Conservation (phyloP, 2,329 filamentous ascomycete species). For the Calycina marina region DNA sequence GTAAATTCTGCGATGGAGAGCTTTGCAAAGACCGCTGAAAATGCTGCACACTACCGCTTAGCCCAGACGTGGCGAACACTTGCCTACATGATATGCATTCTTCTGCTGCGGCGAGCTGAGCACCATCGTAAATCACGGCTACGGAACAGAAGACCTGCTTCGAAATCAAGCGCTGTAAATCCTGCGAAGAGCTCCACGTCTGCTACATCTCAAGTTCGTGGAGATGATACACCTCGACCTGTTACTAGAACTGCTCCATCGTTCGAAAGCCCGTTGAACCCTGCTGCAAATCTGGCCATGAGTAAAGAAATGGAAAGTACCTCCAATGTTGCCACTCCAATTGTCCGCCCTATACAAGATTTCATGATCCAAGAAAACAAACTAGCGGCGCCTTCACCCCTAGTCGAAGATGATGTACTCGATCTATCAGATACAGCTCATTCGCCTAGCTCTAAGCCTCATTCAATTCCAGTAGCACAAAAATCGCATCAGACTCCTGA, state of each 20-base stretch:
- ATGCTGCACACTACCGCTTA: constrained; percentile 39
- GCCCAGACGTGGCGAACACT: constrained; percentile 51
- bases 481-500: constrained; percentile 5
- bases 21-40: constrained; percentile 43
- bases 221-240: constrained; percentile 17
- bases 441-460: constrained; percentile 9
- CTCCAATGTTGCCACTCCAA: constrained; percentile 45
- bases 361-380: constrained; percentile 10
- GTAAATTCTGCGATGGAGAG: constrained; percentile 36
- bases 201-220: constrained; percentile 5
- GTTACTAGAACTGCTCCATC: constrained; percentile 5
- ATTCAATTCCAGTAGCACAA: constrained; percentile 17
- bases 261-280: constrained; percentile 9
- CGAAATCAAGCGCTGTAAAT: constrained; percentile 18
- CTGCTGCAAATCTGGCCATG: constrained; percentile 10
- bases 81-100: constrained; percentile 37
- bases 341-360: constrained; percentile 35
- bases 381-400: constrained; percentile 14
- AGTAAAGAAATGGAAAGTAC: constrained; percentile 41
- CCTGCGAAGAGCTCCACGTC: constrained; percentile 8
- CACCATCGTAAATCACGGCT: constrained; percentile 40
- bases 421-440: constrained; percentile 16
- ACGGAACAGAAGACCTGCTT: constrained; percentile 4
- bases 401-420: constrained; percentile 21
- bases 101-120: constrained; percentile 39